A percentile compares a stretch with the other conserved stretches of the same genome.
Conservation (phyloP, 2,329 filamentous ascomycete genomes). For the Helicocarpus griseus region DNA sequence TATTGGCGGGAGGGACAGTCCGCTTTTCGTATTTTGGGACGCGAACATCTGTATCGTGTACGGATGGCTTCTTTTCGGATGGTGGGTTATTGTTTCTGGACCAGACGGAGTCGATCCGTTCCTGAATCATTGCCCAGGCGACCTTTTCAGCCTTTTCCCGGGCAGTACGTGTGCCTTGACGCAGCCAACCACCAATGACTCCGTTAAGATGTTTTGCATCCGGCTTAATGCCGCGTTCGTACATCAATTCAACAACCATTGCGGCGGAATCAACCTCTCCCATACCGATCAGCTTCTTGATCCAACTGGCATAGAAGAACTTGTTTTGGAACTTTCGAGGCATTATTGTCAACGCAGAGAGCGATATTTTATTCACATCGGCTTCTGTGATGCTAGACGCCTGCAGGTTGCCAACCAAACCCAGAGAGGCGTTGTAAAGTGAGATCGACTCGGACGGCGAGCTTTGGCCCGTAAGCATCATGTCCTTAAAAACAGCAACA, state of each 20-base stretch:
- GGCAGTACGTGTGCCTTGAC: conserved; percentile 47
- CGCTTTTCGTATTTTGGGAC: conserved; percentile 33
- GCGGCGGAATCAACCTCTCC: conserved; percentile 61
- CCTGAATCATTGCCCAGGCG: conserved; percentile 67
- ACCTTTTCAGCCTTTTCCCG: conserved; percentile 55
- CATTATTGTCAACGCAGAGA: conserved; percentile 42
- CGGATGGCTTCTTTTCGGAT: conserved; percentile 17
- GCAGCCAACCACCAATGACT: conserved; percentile 67
- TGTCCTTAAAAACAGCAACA: conserved; percentile 72
- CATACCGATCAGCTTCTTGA: conserved; percentile 69
- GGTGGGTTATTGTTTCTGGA: conserved; percentile 12
- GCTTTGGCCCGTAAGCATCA: conserved; percentile 60
- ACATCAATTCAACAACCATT: conserved; percentile 67
- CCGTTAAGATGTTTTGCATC: conserved; percentile 72
- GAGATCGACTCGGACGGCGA: conserved; percentile 34
- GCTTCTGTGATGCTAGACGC: conserved; percentile 31
- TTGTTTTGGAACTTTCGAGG: conserved; percentile 54
- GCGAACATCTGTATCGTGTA: conserved; percentile 19
- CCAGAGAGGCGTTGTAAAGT: conserved; percentile 35
- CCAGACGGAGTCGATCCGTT: conserved; percentile 55
- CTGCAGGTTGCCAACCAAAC: conserved; percentile 32
- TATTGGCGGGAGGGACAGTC: conserved; percentile 50
- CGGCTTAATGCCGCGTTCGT: conserved; percentile 55
- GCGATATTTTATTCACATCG: conserved; percentile 39
- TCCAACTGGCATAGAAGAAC: conserved; percentile 81